Conservation (phyloP, 805 yeast genomes). For the Sugiyamaella smithiae region DNA sequence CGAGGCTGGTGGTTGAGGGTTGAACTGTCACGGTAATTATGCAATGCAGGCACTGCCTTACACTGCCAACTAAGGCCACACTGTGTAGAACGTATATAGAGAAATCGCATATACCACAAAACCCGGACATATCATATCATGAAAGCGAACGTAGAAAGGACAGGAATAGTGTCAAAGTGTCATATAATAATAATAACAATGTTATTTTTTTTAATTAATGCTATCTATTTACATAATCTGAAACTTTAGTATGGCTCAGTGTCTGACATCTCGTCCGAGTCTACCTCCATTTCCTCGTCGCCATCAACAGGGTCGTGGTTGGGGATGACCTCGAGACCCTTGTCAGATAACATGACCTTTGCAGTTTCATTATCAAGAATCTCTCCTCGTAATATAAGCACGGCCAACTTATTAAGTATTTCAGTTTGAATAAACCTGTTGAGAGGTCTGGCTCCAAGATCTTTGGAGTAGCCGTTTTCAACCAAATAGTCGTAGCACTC, state of each 20-base stretch:
- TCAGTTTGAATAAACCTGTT: slow-evolving; percentile 83
- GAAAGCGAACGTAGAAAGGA: no score
- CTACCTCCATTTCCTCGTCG: slow-evolving; percentile 45
- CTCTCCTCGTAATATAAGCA: slow-evolving; percentile 83
- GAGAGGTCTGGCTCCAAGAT: slow-evolving; percentile 96
- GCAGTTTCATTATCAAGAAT: slow-evolving; percentile 85
- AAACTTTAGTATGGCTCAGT: no score
- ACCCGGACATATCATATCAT: no score
- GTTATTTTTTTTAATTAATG: no score
- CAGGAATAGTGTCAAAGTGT: no score
- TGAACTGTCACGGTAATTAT: no score
- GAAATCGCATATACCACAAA: no score
- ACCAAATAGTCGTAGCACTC: slow-evolving; percentile 81
- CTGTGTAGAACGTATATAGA: no score
- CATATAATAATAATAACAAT: no score
- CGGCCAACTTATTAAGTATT: slow-evolving; percentile 82
- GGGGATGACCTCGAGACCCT: slow-evolving; percentile 76
- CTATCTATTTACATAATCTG: no score
- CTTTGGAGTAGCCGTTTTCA: slow-evolving; percentile 83
- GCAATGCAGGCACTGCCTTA: no score
- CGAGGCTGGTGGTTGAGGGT: neutral
- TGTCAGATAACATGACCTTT: slow-evolving; percentile 51
- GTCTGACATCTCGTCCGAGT: slow-evolving; percentile 27
- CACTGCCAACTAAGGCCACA: no score
- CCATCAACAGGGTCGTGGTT: slow-evolving; percentile 77